Evolutionary conservation across 345 rosid genomes (phyloP), one percentile per base, ranked within the genome.

Genomic region (Brassica nigra): DNA sequence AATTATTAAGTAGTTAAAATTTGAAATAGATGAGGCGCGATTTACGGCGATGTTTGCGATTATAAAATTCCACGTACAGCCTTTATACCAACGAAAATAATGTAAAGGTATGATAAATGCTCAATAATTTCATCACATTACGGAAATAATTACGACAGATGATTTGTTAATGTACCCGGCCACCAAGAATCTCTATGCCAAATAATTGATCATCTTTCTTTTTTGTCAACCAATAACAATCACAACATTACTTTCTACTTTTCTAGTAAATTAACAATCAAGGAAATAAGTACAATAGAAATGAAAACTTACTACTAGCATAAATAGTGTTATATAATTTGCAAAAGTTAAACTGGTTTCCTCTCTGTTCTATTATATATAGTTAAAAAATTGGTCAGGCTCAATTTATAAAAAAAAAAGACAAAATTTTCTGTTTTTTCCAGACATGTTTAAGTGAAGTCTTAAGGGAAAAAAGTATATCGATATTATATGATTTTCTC

Each of bases 1-100:
- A 62, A 74, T 64, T 55, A 42, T 55, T 3, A 15, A n/a, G 33
- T 66, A 67, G 39, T 76, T 66, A 5, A 6, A 57, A 1, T 36
- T 28, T 36, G 16, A 76, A 57, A 37, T 67, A 6, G 68, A 58
- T 20, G 7, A 76, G 8, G 80, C 80, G 75, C 27, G 75, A 76
- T 76, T 31, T 18, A 69, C 37, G 74, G 80, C 30, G 52, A 61
- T 68, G 6, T 8, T 68, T 69, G 29, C 49, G 80, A 69, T 47
- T 76, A 62, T 20, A 68, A 70, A 68, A 62, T 30, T 70, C 63
- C 70, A 62, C 80, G 55, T 62, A 62, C 75, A 76, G 59, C 74
- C 23, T 67, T 67, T 14, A 28, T 68, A 61, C 31, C 80, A 70
- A 77, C 64, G 16, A 47, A 70, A 27, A 62, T n/a, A 31, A 18